Conservation (phyloP, 306 rosid genomes). For the Prunus mongolica region DNA sequence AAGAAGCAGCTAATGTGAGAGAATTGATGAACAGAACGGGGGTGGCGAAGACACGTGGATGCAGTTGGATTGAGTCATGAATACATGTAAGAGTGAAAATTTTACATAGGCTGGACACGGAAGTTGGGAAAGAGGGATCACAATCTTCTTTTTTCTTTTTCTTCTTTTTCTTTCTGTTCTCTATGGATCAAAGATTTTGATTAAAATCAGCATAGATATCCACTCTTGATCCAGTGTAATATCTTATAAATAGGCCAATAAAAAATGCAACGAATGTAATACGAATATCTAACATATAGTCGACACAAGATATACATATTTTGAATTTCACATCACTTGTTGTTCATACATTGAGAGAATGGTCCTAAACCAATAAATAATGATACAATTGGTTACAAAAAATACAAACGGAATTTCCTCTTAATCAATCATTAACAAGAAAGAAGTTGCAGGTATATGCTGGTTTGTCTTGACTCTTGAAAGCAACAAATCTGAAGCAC, state of each 20-base stretch:
- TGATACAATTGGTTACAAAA: neutral
- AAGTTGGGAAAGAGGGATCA: neutral
- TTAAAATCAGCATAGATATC: neutral
- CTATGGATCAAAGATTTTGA: no score
- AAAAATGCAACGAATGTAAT: neutral
- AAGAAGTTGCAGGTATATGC: neutral
- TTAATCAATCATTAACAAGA: neutral
- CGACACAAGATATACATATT: neutral
- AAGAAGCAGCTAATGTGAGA: constrained; percentile 68
- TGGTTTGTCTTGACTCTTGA: neutral
- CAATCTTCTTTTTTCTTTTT: neutral
- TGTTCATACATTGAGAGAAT: neutral
- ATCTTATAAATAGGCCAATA: neutral
- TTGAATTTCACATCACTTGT: neutral
- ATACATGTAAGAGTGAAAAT: neutral
- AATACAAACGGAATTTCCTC: neutral
- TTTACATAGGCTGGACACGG: neutral
- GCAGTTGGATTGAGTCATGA: constrained; percentile 54
- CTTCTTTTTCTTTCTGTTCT: no score
- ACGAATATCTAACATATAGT: neutral
- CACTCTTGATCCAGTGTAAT: neutral
- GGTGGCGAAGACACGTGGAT: constrained; percentile 56
- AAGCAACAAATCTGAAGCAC: neutral
- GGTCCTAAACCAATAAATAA: neutral
- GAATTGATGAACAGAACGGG: constrained; percentile 42